Evolutionary conservation across 2,329 filamentous ascomycete genomes (phyloP).

Genomic region (Didymella glomerata): DNA sequence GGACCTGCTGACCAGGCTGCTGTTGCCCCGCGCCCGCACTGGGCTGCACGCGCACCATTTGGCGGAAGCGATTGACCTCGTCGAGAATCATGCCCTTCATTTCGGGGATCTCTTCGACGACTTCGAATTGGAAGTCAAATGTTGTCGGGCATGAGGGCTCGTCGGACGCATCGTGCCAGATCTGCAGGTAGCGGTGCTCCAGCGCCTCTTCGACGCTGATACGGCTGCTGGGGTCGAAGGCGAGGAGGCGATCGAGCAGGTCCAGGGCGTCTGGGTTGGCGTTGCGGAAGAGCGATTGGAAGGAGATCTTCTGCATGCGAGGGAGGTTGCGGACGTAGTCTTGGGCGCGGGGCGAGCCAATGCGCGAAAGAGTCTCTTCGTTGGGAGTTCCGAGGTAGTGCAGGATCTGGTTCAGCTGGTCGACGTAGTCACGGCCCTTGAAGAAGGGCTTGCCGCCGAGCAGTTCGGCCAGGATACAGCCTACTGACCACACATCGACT

Average conservation of each 20-base stretch:
- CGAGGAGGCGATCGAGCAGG: slow-evolving; percentile 94
- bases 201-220: slow-evolving; percentile 95
- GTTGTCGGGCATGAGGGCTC: slow-evolving; percentile 92
- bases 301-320: slow-evolving; percentile 92
- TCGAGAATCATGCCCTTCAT: slow-evolving; percentile 98
- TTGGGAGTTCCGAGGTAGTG: slow-evolving; percentile 97
- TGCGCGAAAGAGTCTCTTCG: slow-evolving; percentile 90
- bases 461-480: slow-evolving; percentile 95
- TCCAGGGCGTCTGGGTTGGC: slow-evolving; percentile 97
- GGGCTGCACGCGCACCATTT: slow-evolving; percentile 58
- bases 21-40: slow-evolving; percentile 43
- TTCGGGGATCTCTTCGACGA: slow-evolving; percentile 91
- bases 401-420: slow-evolving; percentile 98
- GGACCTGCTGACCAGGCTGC: slow-evolving; percentile 60
- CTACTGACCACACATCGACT: slow-evolving; percentile 99
- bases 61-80: slow-evolving; percentile 89
- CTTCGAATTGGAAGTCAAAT: slow-evolving; percentile 98
- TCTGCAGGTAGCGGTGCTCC: slow-evolving; percentile 94
- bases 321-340: slow-evolving; percentile 98
- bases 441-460: slow-evolving; percentile 97
- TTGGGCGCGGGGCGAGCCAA: slow-evolving; percentile 93
- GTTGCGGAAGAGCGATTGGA: slow-evolving; percentile 86
- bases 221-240: slow-evolving; percentile 92
- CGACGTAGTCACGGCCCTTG: slow-evolving; percentile 98
- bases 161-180: slow-evolving; percentile 98